phyloP scores from a whole-genome alignment of 202 grass and related monocot species.

The Saccharum hybrid region DNA sequence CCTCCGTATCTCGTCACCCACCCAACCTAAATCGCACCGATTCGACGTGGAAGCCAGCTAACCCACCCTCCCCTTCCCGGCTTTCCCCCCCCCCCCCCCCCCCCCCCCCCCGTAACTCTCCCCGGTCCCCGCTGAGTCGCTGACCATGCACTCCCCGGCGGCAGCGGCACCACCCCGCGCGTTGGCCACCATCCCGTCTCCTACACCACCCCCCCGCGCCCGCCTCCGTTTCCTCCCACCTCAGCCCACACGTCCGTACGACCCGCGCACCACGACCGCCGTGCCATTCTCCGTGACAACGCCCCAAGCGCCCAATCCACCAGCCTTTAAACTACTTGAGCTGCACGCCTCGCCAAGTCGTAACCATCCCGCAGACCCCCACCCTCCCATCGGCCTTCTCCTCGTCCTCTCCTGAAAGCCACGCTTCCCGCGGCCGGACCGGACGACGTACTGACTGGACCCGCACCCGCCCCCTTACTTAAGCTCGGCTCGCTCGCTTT shows the following conservation, averaged over 20 bases:
- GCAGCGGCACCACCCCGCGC: neutral
- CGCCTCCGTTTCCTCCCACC: too few relatives aligned
- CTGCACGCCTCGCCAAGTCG: constrained; percentile 51
- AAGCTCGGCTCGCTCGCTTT: constrained; percentile 46
- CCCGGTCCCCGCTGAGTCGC: neutral
- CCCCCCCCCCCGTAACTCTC: too few relatives aligned
- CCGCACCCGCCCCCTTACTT: constrained; percentile 33
- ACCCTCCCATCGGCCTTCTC: neutral
- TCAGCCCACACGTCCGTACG: too few relatives aligned
- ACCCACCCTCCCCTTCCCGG: constrained; percentile 44
- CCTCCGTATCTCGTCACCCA: constrained; percentile 49
- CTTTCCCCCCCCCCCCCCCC: too few relatives aligned
- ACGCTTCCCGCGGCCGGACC: neutral
- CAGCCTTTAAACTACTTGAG: constrained; percentile 40
- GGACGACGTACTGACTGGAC: neutral
- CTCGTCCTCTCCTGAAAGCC: constrained; percentile 22
- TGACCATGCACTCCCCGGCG: constrained; percentile 23
- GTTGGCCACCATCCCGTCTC: constrained; percentile 55
- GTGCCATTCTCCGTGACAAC: constrained; percentile 13
- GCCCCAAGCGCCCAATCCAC: constrained; percentile 8
- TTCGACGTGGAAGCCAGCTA: constrained; percentile 64
- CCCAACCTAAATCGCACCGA: constrained; percentile 62
- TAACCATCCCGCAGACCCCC: constrained; percentile 38
- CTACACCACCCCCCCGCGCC: constrained; percentile 34
- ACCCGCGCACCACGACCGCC: constrained; percentile 24